Evolutionary conservation across 495 filamentous ascomycete genomes (phyloP), one percentile per base, ranked within the genome.

Genomic region (Thermochaetoides thermophila): DNA sequence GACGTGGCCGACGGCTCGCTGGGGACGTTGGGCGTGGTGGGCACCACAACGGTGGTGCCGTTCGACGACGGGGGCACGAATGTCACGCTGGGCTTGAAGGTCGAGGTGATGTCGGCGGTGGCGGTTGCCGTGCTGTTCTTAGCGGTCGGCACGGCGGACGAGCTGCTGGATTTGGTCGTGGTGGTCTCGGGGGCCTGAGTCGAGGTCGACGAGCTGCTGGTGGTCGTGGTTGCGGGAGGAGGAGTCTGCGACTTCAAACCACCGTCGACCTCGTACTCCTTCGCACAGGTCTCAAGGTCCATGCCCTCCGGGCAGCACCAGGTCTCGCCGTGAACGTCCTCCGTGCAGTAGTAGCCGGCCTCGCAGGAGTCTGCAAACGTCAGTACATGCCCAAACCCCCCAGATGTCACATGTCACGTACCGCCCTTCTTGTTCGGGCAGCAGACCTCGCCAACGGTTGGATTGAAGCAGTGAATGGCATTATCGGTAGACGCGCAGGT

Each of bases 241-340:
- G 20, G 39, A 34, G 48, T 50, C 38, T 62, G 46, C 31, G 53
- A 50, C 17, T 54, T 49, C 24, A 67, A 55, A 23, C 50, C 46
- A 3, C 57, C 59, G 9, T 42, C 35, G 25, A 65, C 45, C 24
- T 34, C 44, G 27, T 59, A 64, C 13, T 46, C 52, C 24, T 37
- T 34, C 29, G 63, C 63, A 48, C 63, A 67, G n/a, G 53, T 45
- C 25, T 33, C 35, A 28, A 64, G 43, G 27, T 46, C 48, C 50
- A 61, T 53, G 25, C 40, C 51, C 13, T 64, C 43, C 20, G 59
- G 59, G 51, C 63, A 67, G 49, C 63, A 67, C 57, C 55, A 61
- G 13, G 61, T 64, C 33, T 50, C 44, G 31, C 45, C 42, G 25
- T 41, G 32, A 15, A 38, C 43, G 31, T 64, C 59, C 31, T 49